These are phyloP conservation scores for Trematosphaeria pertusa DNA, from an alignment of 2,329 filamentous ascomycete genomes.

Conservation along the genomic window DNA sequence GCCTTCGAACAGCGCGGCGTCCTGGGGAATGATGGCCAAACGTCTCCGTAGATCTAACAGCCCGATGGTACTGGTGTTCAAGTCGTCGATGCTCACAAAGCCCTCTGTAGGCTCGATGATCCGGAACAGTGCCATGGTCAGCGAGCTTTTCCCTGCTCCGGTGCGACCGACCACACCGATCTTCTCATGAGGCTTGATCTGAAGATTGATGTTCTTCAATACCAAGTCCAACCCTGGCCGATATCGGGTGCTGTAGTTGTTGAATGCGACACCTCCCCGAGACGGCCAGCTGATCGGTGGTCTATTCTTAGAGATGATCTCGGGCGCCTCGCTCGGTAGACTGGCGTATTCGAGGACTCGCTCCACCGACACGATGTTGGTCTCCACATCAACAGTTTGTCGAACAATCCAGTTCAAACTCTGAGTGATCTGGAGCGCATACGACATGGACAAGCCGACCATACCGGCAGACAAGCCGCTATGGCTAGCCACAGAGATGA, in stretches of 20 bases:
- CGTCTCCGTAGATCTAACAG: conserved; percentile 86
- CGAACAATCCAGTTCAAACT: conserved; percentile 99
- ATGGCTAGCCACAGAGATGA: conserved; percentile 77
- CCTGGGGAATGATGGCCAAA: conserved; percentile 96
- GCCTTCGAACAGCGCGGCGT: conserved; percentile 94
- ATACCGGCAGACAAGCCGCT: conserved; percentile 71
- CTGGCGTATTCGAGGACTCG: conserved; percentile 94
- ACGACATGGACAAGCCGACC: conserved; percentile 95
- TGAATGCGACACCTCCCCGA: conserved; percentile 85
- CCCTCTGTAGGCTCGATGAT: conserved; percentile 89
- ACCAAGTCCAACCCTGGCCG: conserved; percentile 88
- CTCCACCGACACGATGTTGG: conserved; percentile 99
- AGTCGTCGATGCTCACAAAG: conserved; percentile 83
- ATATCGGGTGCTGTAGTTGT: conserved; percentile 94
- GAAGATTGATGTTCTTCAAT: conserved; percentile 87
- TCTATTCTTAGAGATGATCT: conserved; percentile 86
- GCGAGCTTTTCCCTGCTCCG: conserved; percentile 92
- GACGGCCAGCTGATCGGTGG: conserved; percentile 92
- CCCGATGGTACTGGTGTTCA: conserved; percentile 91
- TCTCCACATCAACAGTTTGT: conserved; percentile 99
- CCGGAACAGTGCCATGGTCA: conserved; percentile 91
- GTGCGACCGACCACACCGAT: conserved; percentile 97
- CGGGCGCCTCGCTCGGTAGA: conserved; percentile 90
- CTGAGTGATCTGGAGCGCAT: conserved; percentile 94
- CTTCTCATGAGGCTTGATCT: conserved; percentile 96